Conservation (phyloP, 768 basidiomycete genomes). For the Naematelia aurantialba region DNA sequence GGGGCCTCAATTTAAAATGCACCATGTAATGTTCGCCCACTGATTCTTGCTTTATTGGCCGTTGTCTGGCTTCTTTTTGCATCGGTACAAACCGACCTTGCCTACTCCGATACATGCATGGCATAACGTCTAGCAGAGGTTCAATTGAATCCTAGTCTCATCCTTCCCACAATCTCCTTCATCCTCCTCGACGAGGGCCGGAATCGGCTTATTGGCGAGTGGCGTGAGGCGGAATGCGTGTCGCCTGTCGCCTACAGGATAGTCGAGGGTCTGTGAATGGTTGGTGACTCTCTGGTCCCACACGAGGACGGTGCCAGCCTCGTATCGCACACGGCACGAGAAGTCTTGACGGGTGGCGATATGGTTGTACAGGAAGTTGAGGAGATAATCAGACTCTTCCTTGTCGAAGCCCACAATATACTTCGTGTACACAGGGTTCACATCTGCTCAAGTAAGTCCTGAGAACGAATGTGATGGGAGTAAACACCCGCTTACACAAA, state of each 20-base stretch:
- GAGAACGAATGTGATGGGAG: background rate
- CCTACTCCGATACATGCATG: too few relatives aligned
- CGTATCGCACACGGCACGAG: conserved; percentile 9
- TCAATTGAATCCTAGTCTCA: background rate
- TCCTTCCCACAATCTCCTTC: conserved; percentile 2
- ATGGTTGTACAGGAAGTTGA: conserved; percentile 10
- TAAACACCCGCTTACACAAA: background rate
- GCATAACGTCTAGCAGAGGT: background rate
- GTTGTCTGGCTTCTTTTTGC: too few relatives aligned
- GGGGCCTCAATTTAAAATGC: too few relatives aligned
- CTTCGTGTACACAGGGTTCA: conserved; percentile 7
- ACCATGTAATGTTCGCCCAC: too few relatives aligned
- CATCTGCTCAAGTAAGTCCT: background rate
- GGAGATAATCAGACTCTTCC: conserved; percentile 14
- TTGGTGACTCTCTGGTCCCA: conserved; percentile 11
- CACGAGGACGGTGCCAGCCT: conserved; percentile 11
- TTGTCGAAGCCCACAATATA: conserved; percentile 9
- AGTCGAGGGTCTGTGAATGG: conserved; percentile 8
- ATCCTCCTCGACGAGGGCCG: background rate
- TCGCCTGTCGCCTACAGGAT: conserved; percentile 6
- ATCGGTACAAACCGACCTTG: too few relatives aligned
- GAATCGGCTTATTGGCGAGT: background rate
- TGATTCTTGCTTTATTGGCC: too few relatives aligned
- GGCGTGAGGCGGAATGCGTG: conserved; percentile 1
- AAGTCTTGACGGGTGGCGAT: conserved; percentile 16